phyloP scores from a whole-genome alignment of 805 yeast genomes.

The Candida caryicola region DNA sequence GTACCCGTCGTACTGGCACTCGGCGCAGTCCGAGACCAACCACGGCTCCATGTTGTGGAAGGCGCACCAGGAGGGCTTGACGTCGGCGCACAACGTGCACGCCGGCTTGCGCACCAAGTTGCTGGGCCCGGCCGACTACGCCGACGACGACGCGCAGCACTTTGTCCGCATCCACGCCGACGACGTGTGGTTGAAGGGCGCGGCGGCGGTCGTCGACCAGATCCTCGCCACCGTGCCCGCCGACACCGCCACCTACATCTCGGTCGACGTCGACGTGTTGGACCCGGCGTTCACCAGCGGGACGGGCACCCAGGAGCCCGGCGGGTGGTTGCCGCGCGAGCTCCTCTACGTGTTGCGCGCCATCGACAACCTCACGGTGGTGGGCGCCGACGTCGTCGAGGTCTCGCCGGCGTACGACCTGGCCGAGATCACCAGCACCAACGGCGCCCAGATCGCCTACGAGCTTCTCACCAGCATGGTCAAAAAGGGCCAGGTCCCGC shows the following conservation, averaged over 20 bases:
- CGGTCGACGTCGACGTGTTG: constrained; percentile 70
- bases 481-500: constrained; percentile 47
- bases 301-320: constrained; percentile 59
- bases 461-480: constrained; percentile 77
- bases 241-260: constrained; percentile 68
- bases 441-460: constrained; percentile 68
- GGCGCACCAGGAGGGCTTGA: constrained; percentile 67
- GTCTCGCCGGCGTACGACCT: constrained; percentile 64
- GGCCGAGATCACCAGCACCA: constrained; percentile 64
- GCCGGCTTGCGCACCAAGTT: constrained; percentile 76
- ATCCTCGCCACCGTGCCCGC: constrained; percentile 55
- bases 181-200: constrained; percentile 68
- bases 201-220: constrained; percentile 51
- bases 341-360: constrained; percentile 46
- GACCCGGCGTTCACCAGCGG: constrained; percentile 60
- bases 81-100: constrained; percentile 60
- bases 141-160: constrained; percentile 69
- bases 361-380: constrained; percentile 44
- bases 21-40: constrained; percentile 59
- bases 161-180: constrained; percentile 69
- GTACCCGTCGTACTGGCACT: constrained; percentile 62
- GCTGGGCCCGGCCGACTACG: constrained; percentile 59
- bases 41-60: constrained; percentile 89
- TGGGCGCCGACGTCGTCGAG: constrained; percentile 58
- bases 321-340: constrained; percentile 58